phyloP scores from a whole-genome alignment of 805 yeast species.

The Saturnispora sanitii region DNA sequence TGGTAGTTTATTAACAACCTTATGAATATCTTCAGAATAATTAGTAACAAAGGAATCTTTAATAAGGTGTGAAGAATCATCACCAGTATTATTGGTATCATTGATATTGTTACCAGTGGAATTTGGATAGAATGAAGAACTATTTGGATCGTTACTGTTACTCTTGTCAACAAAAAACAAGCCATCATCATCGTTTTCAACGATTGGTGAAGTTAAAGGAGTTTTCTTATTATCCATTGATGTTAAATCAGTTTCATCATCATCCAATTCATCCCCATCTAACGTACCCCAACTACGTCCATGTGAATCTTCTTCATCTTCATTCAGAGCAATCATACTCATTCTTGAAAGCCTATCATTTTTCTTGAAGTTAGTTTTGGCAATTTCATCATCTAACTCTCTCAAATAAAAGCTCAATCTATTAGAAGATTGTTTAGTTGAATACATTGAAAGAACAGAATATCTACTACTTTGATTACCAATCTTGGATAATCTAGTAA shows the following conservation, averaged over 20 bases:
- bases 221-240: constrained; percentile 7
- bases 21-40: constrained; percentile 30
- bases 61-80: constrained; percentile 16
- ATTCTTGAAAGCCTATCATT: constrained; percentile 19
- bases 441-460: constrained; percentile 62
- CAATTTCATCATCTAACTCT: constrained; percentile 16
- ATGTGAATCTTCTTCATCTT: constrained; percentile 12
- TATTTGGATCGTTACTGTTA: constrained; percentile 17
- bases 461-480: constrained; percentile 59
- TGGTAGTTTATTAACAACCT: constrained; percentile 38
- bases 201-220: constrained; percentile 15
- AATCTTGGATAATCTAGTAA: constrained; percentile 58
- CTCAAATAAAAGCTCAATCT: constrained; percentile 42
- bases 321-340: constrained; percentile 23
- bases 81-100: not conserved
- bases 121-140: constrained; percentile 20
- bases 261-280: not conserved
- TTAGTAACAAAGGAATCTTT: constrained; percentile 36
- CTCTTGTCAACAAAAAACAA: constrained; percentile 8
- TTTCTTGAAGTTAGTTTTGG: constrained; percentile 5
- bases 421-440: constrained; percentile 55
- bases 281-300: constrained; percentile 7
- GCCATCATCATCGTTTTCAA: constrained; percentile 20
- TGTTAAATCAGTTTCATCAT: constrained; percentile 8
- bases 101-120: constrained; percentile 16